Evolutionary conservation across 2,329 filamentous ascomycete genomes (phyloP).

Genomic region (Calonectria pauciramosa): DNA sequence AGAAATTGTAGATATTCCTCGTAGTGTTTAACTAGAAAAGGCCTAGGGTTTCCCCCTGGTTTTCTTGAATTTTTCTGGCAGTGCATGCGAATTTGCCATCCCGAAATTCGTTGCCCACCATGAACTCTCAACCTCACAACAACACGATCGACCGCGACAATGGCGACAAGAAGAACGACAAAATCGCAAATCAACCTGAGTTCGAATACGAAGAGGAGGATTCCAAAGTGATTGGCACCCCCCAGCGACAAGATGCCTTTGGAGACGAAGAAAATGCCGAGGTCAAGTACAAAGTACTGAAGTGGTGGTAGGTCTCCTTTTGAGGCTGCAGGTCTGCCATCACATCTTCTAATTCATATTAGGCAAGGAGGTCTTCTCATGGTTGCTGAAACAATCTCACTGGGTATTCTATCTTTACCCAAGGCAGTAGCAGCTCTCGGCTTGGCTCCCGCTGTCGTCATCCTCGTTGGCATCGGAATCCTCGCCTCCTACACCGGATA

Average conservation of each 20-base stretch:
- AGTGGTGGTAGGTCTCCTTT: background rate
- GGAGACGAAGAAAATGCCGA: background rate
- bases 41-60: too few relatives aligned
- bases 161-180: background rate
- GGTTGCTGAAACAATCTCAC: background rate
- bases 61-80: background rate
- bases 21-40: background rate
- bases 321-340: too few relatives aligned
- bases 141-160: background rate
- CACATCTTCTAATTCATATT: background rate
- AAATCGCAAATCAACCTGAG: background rate
- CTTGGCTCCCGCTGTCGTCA: background rate
- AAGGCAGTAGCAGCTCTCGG: background rate
- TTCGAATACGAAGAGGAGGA: background rate
- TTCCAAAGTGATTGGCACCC: background rate
- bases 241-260: background rate
- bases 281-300: background rate
- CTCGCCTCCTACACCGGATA: background rate
- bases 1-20: background rate
- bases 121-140: background rate
- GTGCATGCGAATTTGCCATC: background rate
- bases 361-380: background rate
- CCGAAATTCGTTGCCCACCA: background rate
- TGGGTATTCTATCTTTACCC: background rate
- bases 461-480: background rate